Evolutionary conservation across 2,329 filamentous ascomycete species (phyloP).

Genomic region (Nemania sp.): DNA sequence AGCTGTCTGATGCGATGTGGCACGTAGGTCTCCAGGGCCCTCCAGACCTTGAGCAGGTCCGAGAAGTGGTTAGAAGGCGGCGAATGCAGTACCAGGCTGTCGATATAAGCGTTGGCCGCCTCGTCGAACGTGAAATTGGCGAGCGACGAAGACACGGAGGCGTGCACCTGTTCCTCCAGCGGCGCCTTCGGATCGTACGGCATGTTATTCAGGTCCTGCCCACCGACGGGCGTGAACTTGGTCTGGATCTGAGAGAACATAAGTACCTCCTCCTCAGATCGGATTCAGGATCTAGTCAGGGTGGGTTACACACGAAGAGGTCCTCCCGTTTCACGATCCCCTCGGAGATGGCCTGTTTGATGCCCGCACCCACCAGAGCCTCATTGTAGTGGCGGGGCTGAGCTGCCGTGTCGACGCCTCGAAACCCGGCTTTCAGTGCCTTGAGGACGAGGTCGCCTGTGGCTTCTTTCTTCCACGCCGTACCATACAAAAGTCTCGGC

Average conservation of each 20-base stretch:
- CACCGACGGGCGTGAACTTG: conserved; percentile 77
- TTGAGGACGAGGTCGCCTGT: conserved; percentile 75
- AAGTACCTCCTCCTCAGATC: conserved; percentile 20
- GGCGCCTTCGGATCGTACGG: conserved; percentile 72
- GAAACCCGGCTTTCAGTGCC: conserved; percentile 77
- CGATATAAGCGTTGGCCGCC: conserved; percentile 61
- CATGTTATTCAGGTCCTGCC: conserved; percentile 69
- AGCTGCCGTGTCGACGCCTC: conserved; percentile 80
- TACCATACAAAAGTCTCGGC: conserved; percentile 77
- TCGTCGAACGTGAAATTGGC: conserved; percentile 56
- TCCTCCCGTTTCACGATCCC: conserved; percentile 69
- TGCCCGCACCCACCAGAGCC: conserved; percentile 73
- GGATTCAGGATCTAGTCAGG: conserved; percentile 1
- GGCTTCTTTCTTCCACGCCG: conserved; percentile 83
- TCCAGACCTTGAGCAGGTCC: conserved; percentile 74
- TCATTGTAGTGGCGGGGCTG: conserved; percentile 85
- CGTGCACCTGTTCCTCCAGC: conserved; percentile 66
- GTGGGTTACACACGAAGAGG: conserved; percentile 67
- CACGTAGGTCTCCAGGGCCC: conserved; percentile 73
- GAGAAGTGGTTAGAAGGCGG: conserved; percentile 55
- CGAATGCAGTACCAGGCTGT: conserved; percentile 82
- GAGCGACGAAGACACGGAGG: conserved; percentile 38
- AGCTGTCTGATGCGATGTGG: conserved; percentile 73
- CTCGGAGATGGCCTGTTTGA: conserved; percentile 70
- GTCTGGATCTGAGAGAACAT: conserved; percentile 73